phyloP scores from a whole-genome alignment of 805 yeast genomes.

The Zygosaccharomyces pseudorouxii region DNA sequence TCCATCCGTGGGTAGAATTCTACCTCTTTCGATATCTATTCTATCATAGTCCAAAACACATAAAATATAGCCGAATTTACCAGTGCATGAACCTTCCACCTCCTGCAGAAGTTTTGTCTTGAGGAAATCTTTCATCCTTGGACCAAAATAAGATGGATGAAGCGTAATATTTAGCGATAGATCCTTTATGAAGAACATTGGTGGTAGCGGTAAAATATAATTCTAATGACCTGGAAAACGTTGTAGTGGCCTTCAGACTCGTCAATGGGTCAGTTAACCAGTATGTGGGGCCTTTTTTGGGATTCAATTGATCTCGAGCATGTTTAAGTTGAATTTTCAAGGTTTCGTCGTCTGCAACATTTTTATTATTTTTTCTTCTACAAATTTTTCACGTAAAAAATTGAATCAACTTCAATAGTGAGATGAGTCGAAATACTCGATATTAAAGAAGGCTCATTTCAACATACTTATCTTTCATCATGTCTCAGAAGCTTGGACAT shows the following conservation, averaged over 20 bases:
- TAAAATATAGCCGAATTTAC: constrained; percentile 95
- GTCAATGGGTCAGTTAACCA: not conserved
- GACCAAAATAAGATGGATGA: constrained; percentile 97
- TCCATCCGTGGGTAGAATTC: constrained; percentile 85
- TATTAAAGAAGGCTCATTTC: not conserved
- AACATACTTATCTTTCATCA: constrained; percentile 2
- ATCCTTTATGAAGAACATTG: constrained; percentile 62
- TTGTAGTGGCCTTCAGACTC: not conserved
- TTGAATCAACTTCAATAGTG: not conserved
- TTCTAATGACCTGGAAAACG: not conserved
- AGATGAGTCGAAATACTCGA: not conserved
- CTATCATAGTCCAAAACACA: constrained; percentile 93
- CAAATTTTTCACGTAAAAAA: constrained; percentile 1
- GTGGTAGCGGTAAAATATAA: not conserved
- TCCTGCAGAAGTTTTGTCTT: constrained; percentile 87
- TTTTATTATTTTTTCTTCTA: not conserved
- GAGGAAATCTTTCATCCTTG: constrained; percentile 92
- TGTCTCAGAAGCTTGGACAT: constrained; percentile 39
- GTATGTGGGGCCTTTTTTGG: not conserved
- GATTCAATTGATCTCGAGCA: constrained; percentile 3
- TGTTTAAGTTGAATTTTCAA: not conserved
- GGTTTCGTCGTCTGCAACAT: constrained; percentile 6
- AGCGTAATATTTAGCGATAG: constrained; percentile 85
- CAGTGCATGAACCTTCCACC: constrained; percentile 98
- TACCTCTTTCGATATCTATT: constrained; percentile 92